These are phyloP conservation scores for Mariannaea sp. DNA, from an alignment of 2,329 filamentous ascomycete species.

Conservation along the genomic window DNA sequence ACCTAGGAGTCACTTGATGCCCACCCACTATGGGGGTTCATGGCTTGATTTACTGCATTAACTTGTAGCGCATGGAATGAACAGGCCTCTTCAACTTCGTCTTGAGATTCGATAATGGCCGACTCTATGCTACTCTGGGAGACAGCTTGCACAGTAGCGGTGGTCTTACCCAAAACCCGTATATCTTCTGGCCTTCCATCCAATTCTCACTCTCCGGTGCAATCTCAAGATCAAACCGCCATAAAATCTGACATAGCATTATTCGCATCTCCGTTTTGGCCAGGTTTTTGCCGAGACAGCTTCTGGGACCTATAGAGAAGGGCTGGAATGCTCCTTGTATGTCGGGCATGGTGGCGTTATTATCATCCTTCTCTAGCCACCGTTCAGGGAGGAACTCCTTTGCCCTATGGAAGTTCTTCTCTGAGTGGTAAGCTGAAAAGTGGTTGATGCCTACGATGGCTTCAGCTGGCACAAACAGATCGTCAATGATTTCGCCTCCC, in stretches of 20 bases:
- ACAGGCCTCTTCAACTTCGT: background rate
- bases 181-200: constrained; percentile 27
- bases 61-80: no score
- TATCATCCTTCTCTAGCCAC: constrained; percentile 17
- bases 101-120: no score
- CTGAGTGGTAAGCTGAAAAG: constrained; percentile 20
- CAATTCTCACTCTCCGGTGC: constrained; percentile 13
- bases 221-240: constrained; percentile 28
- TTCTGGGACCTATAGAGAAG: constrained; percentile 25
- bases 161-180: constrained; percentile 32
- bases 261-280: constrained; percentile 27
- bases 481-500: constrained; percentile 21
- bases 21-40: no score
- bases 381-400: constrained; percentile 21
- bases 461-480: constrained; percentile 22
- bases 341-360: background rate
- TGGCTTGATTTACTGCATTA: no score
- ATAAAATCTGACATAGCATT: constrained; percentile 25
- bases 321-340: constrained; percentile 24
- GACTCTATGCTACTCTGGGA: background rate
- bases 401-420: constrained; percentile 17
- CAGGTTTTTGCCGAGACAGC: constrained; percentile 28
- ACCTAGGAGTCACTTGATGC: no score
- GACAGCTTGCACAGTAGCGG: constrained; percentile 18
- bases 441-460: constrained; percentile 28